Evolutionary conservation across 345 rosid species (phyloP).

Genomic region (Camelina laxa): DNA sequence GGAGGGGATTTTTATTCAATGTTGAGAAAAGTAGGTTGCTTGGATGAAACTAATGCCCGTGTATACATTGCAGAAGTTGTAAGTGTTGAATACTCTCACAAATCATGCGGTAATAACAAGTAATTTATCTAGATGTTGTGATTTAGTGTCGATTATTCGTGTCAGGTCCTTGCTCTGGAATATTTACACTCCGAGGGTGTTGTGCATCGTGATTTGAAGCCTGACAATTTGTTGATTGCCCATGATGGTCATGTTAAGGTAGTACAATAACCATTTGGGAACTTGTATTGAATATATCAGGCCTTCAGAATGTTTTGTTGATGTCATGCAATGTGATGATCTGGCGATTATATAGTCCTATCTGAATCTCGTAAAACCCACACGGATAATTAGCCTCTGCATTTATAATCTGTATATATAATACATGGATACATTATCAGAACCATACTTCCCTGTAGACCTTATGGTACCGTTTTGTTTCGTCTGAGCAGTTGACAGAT

Average conservation of each 20-base stretch:
- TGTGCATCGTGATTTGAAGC: conserved; percentile 98
- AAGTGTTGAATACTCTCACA: conserved; percentile 49
- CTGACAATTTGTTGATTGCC: conserved; percentile 94
- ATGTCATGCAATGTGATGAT: conserved; percentile 49
- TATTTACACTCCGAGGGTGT: conserved; percentile 84
- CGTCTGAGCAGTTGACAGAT: conserved; percentile 43
- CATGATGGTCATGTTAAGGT: conserved; percentile 99
- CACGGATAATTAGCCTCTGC: conserved; percentile 9
- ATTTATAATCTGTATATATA: background rate
- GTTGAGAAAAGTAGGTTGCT: conserved; percentile 79
- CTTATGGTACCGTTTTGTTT: conserved; percentile 19
- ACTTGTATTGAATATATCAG: conserved; percentile 29
- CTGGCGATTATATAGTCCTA: conserved; percentile 12
- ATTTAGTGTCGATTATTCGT: conserved; percentile 7
- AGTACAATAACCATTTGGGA: conserved; percentile 27
- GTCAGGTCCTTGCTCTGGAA: conserved; percentile 89
- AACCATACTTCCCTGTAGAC: conserved; percentile 17
- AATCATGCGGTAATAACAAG: conserved; percentile 19
- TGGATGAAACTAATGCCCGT: conserved; percentile 86
- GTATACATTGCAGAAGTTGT: conserved; percentile 98
- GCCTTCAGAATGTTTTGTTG: conserved; percentile 39
- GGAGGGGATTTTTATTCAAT: conserved; percentile 95
- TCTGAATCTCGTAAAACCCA: conserved; percentile 22
- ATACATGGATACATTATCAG: background rate
- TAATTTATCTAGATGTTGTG: conserved; percentile 32